These are phyloP conservation scores for Globisporangium ultimum DNA, from an alignment of 352 stramenopile genomes.

Conservation along the genomic window DNA sequence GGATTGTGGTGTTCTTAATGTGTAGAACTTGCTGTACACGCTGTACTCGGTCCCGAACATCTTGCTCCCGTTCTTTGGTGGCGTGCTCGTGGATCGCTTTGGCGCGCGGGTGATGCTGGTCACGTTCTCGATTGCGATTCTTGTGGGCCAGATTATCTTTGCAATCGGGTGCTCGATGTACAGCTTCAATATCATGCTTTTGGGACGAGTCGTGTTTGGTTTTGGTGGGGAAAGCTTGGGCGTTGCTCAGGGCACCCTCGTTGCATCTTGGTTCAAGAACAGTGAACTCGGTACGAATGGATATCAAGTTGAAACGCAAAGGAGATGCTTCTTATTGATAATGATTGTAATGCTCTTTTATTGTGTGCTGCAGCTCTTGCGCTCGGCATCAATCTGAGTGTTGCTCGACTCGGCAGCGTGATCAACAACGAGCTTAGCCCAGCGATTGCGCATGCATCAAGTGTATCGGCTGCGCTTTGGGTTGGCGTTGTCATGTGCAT, in stretches of 20 bases:
- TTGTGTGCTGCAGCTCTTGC: slow-evolving; percentile 61
- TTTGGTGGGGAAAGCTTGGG: slow-evolving; percentile 90
- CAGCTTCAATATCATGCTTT: slow-evolving; percentile 79
- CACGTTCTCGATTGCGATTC: slow-evolving; percentile 81
- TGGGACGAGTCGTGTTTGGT: slow-evolving; percentile 89
- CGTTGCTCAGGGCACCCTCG: slow-evolving; percentile 88
- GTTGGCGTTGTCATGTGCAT: slow-evolving; percentile 83
- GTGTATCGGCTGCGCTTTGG: slow-evolving; percentile 80
- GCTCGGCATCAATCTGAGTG: slow-evolving; percentile 90
- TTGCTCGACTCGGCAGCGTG: slow-evolving; percentile 87
- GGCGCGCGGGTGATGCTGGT: slow-evolving; percentile 83
- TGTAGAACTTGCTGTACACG: slow-evolving; percentile 92
- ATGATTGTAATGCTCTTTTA: no score
- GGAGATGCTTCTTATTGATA: background rate
- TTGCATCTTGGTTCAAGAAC: slow-evolving; percentile 92
- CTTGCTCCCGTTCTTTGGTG: slow-evolving; percentile 91
- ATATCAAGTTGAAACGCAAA: no score
- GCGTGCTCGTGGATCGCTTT: slow-evolving; percentile 88
- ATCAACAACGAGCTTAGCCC: slow-evolving; percentile 92
- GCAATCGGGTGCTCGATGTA: slow-evolving; percentile 78
- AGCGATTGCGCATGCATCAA: slow-evolving; percentile 57
- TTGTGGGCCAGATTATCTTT: slow-evolving; percentile 86
- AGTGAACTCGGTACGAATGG: slow-evolving; percentile 67
- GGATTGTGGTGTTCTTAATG: background rate
- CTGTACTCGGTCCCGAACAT: slow-evolving; percentile 93